Evolutionary conservation across 805 yeast genomes (phyloP).

Genomic region (Ogataea nonfermentans): DNA sequence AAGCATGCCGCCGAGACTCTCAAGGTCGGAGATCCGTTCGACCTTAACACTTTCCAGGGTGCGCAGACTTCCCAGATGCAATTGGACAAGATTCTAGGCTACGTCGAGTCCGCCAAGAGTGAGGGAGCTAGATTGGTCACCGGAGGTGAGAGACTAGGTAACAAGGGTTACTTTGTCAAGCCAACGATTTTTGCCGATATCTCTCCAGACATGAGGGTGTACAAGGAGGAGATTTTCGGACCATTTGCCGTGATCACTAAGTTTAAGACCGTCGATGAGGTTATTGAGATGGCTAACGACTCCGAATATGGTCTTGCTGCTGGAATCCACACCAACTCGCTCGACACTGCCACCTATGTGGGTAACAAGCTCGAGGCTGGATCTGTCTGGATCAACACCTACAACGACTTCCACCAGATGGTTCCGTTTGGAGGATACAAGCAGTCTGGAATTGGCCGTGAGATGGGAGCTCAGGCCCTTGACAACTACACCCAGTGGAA

Average conservation of each 20-base stretch:
- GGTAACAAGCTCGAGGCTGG: constrained; percentile 69
- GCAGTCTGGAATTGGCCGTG: constrained; percentile 82
- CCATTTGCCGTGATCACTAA: constrained; percentile 73
- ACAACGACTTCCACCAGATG: constrained; percentile 70
- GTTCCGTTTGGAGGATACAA: constrained; percentile 84
- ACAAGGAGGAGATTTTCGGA: constrained; percentile 75
- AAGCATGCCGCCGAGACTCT: constrained; percentile 56
- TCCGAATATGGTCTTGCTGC: constrained; percentile 79
- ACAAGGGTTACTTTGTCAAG: constrained; percentile 67
- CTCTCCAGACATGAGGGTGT: constrained; percentile 57
- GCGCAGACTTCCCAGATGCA: constrained; percentile 73
- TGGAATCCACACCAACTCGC: constrained; percentile 67
- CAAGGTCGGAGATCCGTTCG: constrained; percentile 77
- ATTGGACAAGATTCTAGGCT: constrained; percentile 64
- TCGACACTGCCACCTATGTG: constrained; percentile 61
- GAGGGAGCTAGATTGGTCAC: constrained; percentile 67
- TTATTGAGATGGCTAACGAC: constrained; percentile 62
- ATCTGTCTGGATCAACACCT: constrained; percentile 78
- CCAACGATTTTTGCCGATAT: constrained; percentile 78
- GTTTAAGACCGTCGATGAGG: constrained; percentile 68
- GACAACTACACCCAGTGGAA: constrained; percentile 74
- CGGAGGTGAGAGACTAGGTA: constrained; percentile 67
- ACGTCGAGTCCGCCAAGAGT: constrained; percentile 62
- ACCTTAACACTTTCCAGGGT: constrained; percentile 66
- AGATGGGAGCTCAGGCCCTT: constrained; percentile 78